Percentiles rank a stretch among this genome's conserved stretches.
phyloP scores from a whole-genome alignment of 495 filamentous ascomycete species.

The Trichoderma parareesei region DNA sequence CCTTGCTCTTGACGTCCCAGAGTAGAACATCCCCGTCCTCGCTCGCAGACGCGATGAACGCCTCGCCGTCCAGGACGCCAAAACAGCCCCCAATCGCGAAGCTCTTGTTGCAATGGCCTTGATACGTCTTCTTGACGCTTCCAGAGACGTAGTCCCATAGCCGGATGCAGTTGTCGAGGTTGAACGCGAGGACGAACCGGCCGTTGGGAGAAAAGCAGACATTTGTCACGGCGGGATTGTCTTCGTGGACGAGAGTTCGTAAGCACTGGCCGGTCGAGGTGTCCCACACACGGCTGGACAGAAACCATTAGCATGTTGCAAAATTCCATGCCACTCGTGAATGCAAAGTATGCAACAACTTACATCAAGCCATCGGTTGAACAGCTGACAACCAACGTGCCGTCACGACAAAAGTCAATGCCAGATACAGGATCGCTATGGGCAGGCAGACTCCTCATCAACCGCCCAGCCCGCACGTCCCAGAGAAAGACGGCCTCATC shows the following conservation, averaged over 20 bases:
- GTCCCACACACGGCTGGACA: slow-evolving; percentile 74
- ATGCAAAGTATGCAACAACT: slow-evolving; percentile 20
- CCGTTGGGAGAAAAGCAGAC: slow-evolving; percentile 93
- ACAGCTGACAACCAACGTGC: slow-evolving; percentile 84
- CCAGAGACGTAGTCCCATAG: slow-evolving; percentile 93
- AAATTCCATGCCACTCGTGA: background rate
- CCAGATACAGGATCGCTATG: slow-evolving; percentile 92
- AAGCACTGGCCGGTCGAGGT: slow-evolving; percentile 93
- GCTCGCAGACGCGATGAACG: slow-evolving; percentile 73
- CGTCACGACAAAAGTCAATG: slow-evolving; percentile 86
- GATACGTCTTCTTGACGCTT: slow-evolving; percentile 86
- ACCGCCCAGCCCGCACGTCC: slow-evolving; percentile 77
- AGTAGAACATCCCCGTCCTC: slow-evolving; percentile 79
- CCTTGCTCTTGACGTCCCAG: slow-evolving; percentile 86
- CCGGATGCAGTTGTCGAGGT: slow-evolving; percentile 79
- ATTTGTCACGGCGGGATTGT: slow-evolving; percentile 83
- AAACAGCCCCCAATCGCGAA: slow-evolving; percentile 79
- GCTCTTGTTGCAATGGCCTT: slow-evolving; percentile 79
- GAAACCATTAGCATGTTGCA: slow-evolving; percentile 11
- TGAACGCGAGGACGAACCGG: slow-evolving; percentile 83
- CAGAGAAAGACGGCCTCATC: slow-evolving; percentile 96
- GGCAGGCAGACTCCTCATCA: slow-evolving; percentile 86
- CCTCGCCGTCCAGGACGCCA: slow-evolving; percentile 50
- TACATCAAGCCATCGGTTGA: slow-evolving; percentile 82
- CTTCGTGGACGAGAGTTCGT: slow-evolving; percentile 88